phyloP scores from a whole-genome alignment of 176 grass and related monocot species.

The Thinopyrum elongatum region DNA sequence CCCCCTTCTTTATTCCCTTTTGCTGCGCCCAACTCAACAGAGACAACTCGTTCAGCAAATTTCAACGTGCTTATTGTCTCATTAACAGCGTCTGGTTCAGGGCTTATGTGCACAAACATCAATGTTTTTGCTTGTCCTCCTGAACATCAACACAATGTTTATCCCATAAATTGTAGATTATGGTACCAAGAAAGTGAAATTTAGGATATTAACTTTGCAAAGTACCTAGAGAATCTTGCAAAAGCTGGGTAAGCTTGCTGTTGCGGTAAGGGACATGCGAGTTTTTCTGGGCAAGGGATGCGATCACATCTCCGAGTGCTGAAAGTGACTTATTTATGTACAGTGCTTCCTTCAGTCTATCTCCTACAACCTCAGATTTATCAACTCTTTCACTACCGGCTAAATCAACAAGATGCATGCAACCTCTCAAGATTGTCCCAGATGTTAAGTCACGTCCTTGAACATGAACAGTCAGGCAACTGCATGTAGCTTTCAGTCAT shows the following conservation, averaged over 20 bases:
- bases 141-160: conserved; percentile 41
- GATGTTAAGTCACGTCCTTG: conserved; percentile 75
- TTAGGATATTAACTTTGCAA: neutral
- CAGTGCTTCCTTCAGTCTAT: conserved; percentile 83
- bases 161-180: conserved; percentile 10
- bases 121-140: conserved; percentile 95
- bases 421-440: conserved; percentile 53
- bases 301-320: conserved; percentile 90
- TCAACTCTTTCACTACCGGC: conserved; percentile 90
- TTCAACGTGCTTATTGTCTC: conserved; percentile 88
- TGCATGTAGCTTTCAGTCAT: conserved; percentile 37
- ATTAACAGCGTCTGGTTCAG: conserved; percentile 56
- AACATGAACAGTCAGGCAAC: conserved; percentile 88
- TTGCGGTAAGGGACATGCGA: conserved; percentile 85
- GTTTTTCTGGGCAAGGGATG: conserved; percentile 85
- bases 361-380: conserved; percentile 83
- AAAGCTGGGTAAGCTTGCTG: conserved; percentile 91
- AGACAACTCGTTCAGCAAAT: conserved; percentile 85
- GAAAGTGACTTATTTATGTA: conserved; percentile 94
- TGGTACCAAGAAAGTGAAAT: conserved; percentile 20
- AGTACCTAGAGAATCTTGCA: conserved; percentile 93
- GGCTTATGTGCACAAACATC: conserved; percentile 95
- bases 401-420: conserved; percentile 93
- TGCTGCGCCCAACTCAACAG: conserved; percentile 75
- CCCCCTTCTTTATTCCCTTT: conserved; percentile 68